Percentiles rank a stretch among this genome's conserved stretches.
phyloP scores from a whole-genome alignment of 1,284 basidiomycete genomes.

The Psilocybe mexicana region DNA sequence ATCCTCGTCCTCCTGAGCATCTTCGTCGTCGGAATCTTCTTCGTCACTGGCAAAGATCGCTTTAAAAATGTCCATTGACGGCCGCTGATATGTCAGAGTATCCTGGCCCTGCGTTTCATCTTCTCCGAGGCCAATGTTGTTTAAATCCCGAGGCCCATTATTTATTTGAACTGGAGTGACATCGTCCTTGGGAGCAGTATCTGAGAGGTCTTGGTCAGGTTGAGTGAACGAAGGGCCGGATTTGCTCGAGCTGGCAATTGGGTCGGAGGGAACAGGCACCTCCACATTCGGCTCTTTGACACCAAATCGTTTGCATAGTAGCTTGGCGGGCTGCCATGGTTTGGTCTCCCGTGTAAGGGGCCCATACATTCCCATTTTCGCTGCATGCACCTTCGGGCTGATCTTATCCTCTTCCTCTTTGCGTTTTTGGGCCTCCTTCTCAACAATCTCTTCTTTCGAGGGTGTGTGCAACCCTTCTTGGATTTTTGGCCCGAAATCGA shows the following conservation, averaged over 20 bases:
- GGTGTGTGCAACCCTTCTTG: constrained; percentile 78
- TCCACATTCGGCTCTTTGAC: constrained; percentile 80
- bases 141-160: constrained; percentile 52
- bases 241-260: constrained; percentile 17
- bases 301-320: constrained; percentile 94
- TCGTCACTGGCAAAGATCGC: constrained; percentile 92
- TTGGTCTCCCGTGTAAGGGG: constrained; percentile 75
- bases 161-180: constrained; percentile 13
- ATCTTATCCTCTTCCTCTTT: constrained; percentile 53
- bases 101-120: constrained; percentile 87
- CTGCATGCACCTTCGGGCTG: constrained; percentile 80
- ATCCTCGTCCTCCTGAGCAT: constrained; percentile 29
- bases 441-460: constrained; percentile 42
- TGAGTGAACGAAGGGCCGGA: constrained; percentile 23
- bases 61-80: constrained; percentile 92
- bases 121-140: constrained; percentile 76
- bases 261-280: constrained; percentile 27
- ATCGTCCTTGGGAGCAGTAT: constrained; percentile 21
- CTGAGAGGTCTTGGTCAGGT: constrained; percentile 18
- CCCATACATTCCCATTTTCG: constrained; percentile 86
- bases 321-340: constrained; percentile 76
- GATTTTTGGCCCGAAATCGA: constrained; percentile 64
- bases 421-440: constrained; percentile 47
- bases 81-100: constrained; percentile 84
- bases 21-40: constrained; percentile 69